phyloP scores from a whole-genome alignment of 768 basidiomycete species.

The Termitomyces sp. region DNA sequence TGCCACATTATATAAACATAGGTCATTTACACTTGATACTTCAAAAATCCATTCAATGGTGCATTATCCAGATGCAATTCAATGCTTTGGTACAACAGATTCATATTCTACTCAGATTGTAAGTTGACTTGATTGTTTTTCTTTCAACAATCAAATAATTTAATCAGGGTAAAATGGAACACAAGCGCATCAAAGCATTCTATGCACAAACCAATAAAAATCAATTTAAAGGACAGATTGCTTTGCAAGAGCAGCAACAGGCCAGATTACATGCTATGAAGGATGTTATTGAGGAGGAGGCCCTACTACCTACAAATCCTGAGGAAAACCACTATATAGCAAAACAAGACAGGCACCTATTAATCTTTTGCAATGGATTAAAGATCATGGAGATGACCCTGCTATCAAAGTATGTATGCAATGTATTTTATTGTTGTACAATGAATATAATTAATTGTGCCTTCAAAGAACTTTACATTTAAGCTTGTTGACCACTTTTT shows the following conservation, averaged over 20 bases:
- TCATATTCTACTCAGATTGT: neutral
- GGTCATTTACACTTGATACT: slow-evolving; percentile 19
- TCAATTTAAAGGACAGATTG: slow-evolving; percentile 8
- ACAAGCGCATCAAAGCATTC: slow-evolving; percentile 12
- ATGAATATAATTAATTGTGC: neutral
- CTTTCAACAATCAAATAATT: neutral
- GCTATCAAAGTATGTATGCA: neutral
- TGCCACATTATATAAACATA: slow-evolving; percentile 3
- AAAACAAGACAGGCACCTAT: neutral
- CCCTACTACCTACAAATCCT: too few species aligned
- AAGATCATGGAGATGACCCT: neutral
- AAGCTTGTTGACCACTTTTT: neutral
- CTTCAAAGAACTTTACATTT: neutral
- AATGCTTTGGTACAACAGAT: neutral
- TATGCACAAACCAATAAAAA: neutral
- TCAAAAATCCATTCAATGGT: slow-evolving; percentile 24
- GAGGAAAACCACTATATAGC: too few species aligned
- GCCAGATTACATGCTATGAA: slow-evolving; percentile 1
- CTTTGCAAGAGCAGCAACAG: slow-evolving; percentile 8
- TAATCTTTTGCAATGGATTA: neutral
- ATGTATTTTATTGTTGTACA: neutral
- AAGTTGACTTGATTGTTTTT: slow-evolving; percentile 18
- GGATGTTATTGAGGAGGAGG: too few species aligned
- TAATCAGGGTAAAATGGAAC: neutral
- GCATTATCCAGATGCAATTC: neutral